These are phyloP conservation scores for Podospora fimiseda DNA, from an alignment of 495 filamentous ascomycete genomes.

Conservation along the genomic window DNA sequence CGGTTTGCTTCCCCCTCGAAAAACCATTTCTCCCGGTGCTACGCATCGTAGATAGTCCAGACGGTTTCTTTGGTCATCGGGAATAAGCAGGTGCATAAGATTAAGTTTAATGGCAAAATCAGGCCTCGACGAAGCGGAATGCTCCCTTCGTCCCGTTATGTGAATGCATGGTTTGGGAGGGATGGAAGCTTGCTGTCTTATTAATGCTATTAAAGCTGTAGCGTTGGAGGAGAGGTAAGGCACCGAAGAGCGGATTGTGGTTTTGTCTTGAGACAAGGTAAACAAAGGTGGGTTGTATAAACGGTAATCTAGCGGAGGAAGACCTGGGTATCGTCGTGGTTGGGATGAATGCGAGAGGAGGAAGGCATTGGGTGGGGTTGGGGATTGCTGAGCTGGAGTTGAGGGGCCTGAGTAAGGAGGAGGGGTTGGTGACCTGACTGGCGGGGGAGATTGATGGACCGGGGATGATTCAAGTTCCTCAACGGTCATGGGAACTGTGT, in stretches of 20 bases:
- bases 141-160: slow-evolving; percentile 34
- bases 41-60: slow-evolving; percentile 51
- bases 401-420: slow-evolving; percentile 45
- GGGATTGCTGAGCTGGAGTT: slow-evolving; percentile 17
- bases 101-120: slow-evolving; percentile 51
- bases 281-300: slow-evolving; percentile 45
- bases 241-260: slow-evolving; percentile 37
- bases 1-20: slow-evolving; percentile 40
- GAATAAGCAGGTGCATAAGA: slow-evolving; percentile 44
- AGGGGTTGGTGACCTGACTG: slow-evolving; percentile 18
- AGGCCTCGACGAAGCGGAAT: slow-evolving; percentile 10
- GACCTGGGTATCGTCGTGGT: slow-evolving; percentile 31
- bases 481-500: slow-evolving; percentile 20
- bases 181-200: slow-evolving; percentile 41
- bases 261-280: slow-evolving; percentile 42
- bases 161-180: slow-evolving; percentile 48
- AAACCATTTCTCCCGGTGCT: slow-evolving; percentile 39
- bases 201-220: slow-evolving; percentile 34
- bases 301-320: slow-evolving; percentile 45
- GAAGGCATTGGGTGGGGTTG: slow-evolving; percentile 14
- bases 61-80: slow-evolving; percentile 28
- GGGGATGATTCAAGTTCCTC: slow-evolving; percentile 12
- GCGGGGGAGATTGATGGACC: not conserved
- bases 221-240: slow-evolving; percentile 36
- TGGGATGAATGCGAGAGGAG: slow-evolving; percentile 23